Conservation (phyloP, 75 land plant genomes). For the Adiantum capillusveneris region DNA sequence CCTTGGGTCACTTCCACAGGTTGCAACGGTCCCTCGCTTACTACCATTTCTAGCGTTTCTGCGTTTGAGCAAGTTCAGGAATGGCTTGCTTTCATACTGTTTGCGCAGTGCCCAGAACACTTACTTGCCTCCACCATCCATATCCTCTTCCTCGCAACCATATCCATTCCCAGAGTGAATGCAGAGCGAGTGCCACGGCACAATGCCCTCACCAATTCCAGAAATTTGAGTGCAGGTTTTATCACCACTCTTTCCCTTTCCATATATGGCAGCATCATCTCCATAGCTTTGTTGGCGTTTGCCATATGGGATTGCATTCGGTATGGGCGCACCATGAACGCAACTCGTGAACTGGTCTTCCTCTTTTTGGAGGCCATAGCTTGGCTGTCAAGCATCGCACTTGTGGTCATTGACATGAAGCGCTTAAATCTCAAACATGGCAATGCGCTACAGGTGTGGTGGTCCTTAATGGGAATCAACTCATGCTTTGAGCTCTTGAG, state of each 20-base stretch:
- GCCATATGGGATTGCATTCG: constrained; percentile 9
- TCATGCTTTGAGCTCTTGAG: constrained; percentile 33
- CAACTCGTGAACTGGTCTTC: constrained; percentile 31
- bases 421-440: constrained; percentile 45
- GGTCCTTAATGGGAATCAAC: constrained; percentile 39
- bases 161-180: background rate
- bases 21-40: background rate
- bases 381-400: constrained; percentile 35
- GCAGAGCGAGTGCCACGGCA: background rate
- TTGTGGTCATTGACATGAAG: constrained; percentile 58
- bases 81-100: background rate
- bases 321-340: constrained; percentile 12
- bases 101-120: constrained; percentile 2
- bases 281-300: constrained; percentile 26
- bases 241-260: constrained; percentile 33
- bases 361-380: constrained; percentile 40
- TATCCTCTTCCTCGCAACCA: background rate
- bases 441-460: constrained; percentile 51
- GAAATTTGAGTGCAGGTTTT: constrained; percentile 24
- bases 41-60: background rate
- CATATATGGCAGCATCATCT: constrained; percentile 18
- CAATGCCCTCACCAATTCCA: background rate
- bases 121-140: background rate
- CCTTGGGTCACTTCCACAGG: background rate
- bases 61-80: background rate